Evolutionary conservation across 2,329 filamentous ascomycete genomes (phyloP).

Genomic region (Alternaria alternata): DNA sequence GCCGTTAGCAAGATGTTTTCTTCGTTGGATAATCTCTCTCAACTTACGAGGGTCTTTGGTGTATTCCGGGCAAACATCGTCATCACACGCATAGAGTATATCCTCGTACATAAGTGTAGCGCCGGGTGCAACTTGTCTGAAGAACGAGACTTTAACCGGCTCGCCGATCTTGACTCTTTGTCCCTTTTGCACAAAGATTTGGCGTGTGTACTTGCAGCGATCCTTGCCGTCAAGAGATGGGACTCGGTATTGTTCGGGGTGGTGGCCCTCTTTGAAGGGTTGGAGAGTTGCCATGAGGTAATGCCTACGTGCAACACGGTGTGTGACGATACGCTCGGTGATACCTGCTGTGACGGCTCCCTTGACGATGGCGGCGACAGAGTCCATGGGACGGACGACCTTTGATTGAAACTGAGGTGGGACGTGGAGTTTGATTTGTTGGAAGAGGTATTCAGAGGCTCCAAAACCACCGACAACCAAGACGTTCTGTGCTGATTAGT

Average conservation of each 20-base stretch:
- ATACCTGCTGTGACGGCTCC: constrained; percentile 98
- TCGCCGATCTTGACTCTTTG: constrained; percentile 99
- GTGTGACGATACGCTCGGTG: constrained; percentile 94
- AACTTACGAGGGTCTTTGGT: constrained; percentile 98
- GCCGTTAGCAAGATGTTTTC: background rate
- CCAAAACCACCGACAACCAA: constrained; percentile 97
- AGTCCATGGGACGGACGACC: constrained; percentile 98
- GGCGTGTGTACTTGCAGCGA: constrained; percentile 96
- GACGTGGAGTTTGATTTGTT: constrained; percentile 98
- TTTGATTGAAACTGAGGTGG: constrained; percentile 98
- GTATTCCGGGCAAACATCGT: constrained; percentile 97
- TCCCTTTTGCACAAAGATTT: constrained; percentile 98
- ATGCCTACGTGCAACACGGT: constrained; percentile 94
- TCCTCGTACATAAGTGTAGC: constrained; percentile 99
- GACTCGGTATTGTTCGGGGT: constrained; percentile 97
- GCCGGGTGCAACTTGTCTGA: constrained; percentile 95
- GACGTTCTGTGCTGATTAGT: constrained; percentile 71
- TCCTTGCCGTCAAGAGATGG: constrained; percentile 97
- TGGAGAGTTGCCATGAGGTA: constrained; percentile 99
- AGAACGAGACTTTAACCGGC: constrained; percentile 98
- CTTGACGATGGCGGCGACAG: constrained; percentile 97
- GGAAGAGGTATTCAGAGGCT: constrained; percentile 98
- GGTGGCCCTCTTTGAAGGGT: constrained; percentile 98
- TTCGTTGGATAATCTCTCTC: background rate
- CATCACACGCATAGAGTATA: constrained; percentile 95